phyloP scores from a whole-genome alignment of 805 yeast species.

The Candida saitoana region DNA sequence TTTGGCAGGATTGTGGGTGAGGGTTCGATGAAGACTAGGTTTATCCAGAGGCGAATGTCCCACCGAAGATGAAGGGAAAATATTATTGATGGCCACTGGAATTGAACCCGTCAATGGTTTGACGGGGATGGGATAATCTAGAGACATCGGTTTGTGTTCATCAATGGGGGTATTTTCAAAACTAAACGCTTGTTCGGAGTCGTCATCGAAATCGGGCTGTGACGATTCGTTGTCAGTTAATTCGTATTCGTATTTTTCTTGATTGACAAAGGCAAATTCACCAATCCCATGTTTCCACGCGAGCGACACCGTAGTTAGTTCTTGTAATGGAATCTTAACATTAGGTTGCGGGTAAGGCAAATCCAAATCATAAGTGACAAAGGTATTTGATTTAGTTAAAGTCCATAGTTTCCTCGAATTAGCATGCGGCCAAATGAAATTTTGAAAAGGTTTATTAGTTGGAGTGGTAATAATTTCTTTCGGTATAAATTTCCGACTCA shows the following conservation, averaged over 20 bases:
- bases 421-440: conserved; percentile 39
- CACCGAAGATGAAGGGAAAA: conserved; percentile 8
- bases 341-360: conserved; percentile 12
- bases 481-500: conserved; percentile 71
- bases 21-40: conserved; percentile 16
- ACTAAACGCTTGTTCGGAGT: conserved; percentile 5
- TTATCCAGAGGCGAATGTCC: conserved; percentile 17
- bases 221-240: conserved; percentile 7
- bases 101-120: conserved; percentile 11
- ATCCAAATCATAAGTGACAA: conserved; percentile 32
- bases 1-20: conserved; percentile 14
- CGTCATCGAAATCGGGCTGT: conserved; percentile 9
- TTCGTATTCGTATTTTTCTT: conserved; percentile 43
- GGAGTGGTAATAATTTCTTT: conserved; percentile 56
- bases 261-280: conserved; percentile 50
- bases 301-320: conserved; percentile 47
- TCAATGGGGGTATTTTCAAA: conserved; percentile 5
- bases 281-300: conserved; percentile 56
- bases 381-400: conserved; percentile 37
- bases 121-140: conserved; percentile 2
- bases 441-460: conserved; percentile 38
- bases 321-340: conserved; percentile 40
- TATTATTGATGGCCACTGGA: conserved; percentile 13
- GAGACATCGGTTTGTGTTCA: conserved; percentile 1
- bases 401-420: conserved; percentile 32